Base-by-base conservation (phyloP, 1,284 basidiomycete species). In the Mycosarcoma maydis region DNA sequence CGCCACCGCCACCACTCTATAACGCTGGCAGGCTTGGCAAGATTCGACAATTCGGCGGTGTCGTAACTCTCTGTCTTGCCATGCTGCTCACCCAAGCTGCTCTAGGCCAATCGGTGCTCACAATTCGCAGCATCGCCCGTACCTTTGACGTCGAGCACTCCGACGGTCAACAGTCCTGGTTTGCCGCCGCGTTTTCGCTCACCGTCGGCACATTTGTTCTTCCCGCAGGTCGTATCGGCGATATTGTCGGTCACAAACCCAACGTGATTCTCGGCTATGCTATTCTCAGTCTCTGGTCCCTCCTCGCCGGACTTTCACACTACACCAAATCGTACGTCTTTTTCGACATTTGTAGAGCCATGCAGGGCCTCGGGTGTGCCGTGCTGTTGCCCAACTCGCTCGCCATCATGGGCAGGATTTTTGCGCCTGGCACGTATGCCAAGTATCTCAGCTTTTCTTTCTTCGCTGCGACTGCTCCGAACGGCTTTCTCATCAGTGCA, bases 141-240 rank as follows among this genome's bases (percentile, higher is more conserved):
- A 54, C 52, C 13, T 75, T 73, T 23, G 29, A 39, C 33, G 58
- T 73, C 14, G 49, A 59, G 32, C 11, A 39, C 5, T 41, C 33
- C 9, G 51, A 65, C 1, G 57, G 42, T 0, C 67, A 66, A 20
- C 62, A 61, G 16, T 66, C 59, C 14, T 74, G 75, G 75, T 73
- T 70, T 41, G 52, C 65, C n/a, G 73, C 76, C 4, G 47, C 64
- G 13, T 77, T 70, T 41, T 65, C 62, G 8, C 54, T 77, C 26
- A 75, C 72, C 5, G 65, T 69, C 36, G 76, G 76, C 37, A 75
- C 75, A 16, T 68, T 76, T 41, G 72, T 77, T 9, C 58, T 77
- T 0, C 67, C 73, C n/a, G 54, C 68, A 6, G 76, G 76, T 19
- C 53, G 67, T 6, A 39, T 73, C 13, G 76, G 76, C 19, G 75